Evolutionary conservation across 306 rosid genomes (phyloP).

Genomic region (Cicer cuneatum): DNA sequence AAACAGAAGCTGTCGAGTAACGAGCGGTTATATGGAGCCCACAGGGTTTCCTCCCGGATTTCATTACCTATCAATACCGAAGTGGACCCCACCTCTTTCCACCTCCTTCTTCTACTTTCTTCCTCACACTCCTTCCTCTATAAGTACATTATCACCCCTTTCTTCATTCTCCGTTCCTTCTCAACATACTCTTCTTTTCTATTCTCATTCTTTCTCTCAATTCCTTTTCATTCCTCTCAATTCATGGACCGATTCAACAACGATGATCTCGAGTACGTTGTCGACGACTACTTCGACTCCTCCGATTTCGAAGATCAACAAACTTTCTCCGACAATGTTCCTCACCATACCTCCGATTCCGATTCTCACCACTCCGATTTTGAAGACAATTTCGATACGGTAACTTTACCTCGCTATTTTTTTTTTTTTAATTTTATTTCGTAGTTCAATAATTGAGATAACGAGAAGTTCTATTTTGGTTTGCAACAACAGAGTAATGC

Average conservation of each 20-base stretch:
- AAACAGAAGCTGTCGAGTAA: background rate
- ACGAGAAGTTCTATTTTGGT: background rate
- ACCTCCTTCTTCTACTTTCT: background rate
- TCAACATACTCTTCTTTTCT: background rate
- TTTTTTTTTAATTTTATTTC: background rate
- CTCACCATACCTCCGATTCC: background rate
- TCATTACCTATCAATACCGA: background rate
- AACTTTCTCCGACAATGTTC: constrained; percentile 40
- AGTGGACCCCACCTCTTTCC: constrained; percentile 26
- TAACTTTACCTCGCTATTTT: constrained; percentile 8
- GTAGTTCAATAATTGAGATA: background rate
- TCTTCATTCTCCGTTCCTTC: background rate
- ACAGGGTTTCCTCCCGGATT: constrained; percentile 36
- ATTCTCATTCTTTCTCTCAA: background rate
- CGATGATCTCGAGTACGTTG: constrained; percentile 72
- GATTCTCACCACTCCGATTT: constrained; percentile 57
- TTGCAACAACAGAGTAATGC: constrained; percentile 52
- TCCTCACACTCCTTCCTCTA: constrained; percentile 4
- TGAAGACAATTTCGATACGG: constrained; percentile 67
- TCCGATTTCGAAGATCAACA: constrained; percentile 56
- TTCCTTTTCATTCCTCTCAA: background rate
- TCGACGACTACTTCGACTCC: constrained; percentile 53
- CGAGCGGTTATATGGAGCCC: constrained; percentile 48
- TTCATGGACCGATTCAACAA: constrained; percentile 65
- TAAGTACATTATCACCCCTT: constrained; percentile 31